Evolutionary conservation across 306 rosid genomes (phyloP).

Genomic region (Astragalus glycyphyllos): DNA sequence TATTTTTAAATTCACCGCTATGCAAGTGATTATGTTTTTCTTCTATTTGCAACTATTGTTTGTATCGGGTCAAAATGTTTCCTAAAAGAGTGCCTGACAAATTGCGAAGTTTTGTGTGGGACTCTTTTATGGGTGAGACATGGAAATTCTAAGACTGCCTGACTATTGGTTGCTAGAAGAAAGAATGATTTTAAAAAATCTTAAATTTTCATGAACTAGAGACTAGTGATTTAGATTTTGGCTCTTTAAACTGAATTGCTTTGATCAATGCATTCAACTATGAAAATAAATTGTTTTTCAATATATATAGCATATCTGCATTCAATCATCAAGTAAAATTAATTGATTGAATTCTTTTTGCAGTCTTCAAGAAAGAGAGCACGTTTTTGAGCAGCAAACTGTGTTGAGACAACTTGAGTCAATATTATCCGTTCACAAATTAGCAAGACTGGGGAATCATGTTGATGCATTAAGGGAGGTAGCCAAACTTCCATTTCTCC

Average conservation of each 20-base stretch:
- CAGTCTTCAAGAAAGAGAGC: conserved; percentile 91
- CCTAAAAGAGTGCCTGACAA: conserved; percentile 6
- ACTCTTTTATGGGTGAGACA: conserved; percentile 5
- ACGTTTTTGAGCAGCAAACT: conserved; percentile 81
- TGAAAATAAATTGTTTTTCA: background rate
- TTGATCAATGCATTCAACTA: conserved; percentile 21
- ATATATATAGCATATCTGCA: background rate
- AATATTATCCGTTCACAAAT: conserved; percentile 81
- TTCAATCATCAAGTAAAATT: conserved; percentile 9
- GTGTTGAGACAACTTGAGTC: conserved; percentile 96
- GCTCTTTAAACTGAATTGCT: conserved; percentile 29
- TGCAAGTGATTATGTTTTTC: conserved; percentile 13
- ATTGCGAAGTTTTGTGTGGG: background rate
- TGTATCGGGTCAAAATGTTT: background rate
- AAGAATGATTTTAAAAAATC: background rate
- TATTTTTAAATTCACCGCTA: background rate
- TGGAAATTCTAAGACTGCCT: conserved; percentile 9
- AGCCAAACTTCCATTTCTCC: conserved; percentile 90
- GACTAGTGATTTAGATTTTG: conserved; percentile 19
- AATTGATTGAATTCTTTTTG: conserved; percentile 42
- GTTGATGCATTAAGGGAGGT: conserved; percentile 90
- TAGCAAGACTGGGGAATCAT: conserved; percentile 75
- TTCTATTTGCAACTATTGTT: conserved; percentile 14
- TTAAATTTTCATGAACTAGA: background rate
- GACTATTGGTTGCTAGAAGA: conserved; percentile 21